Conservation (phyloP, 2,329 filamentous ascomycete genomes). For the Pseudomassariella vexata region DNA sequence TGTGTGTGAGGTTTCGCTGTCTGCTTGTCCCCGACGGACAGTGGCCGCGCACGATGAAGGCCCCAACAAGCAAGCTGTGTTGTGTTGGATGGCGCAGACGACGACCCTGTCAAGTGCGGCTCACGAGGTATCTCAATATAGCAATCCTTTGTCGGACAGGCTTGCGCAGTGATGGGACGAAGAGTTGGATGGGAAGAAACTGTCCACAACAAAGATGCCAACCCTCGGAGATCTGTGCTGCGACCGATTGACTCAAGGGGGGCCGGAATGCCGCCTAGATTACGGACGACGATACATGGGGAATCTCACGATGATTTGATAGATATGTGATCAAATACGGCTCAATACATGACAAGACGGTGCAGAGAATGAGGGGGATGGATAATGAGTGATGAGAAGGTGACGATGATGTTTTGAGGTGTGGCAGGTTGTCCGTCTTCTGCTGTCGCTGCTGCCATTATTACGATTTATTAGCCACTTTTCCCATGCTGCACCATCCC, state of each 20-base stretch:
- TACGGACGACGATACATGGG: neutral
- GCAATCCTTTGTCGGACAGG: constrained; percentile 16
- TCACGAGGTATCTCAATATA: too few relatives aligned
- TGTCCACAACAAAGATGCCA: neutral
- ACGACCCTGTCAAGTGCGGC: too few relatives aligned
- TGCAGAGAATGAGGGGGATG: neutral
- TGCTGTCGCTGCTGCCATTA: neutral
- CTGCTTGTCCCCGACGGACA: too few relatives aligned
- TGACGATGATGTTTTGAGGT: neutral
- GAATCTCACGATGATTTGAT: neutral
- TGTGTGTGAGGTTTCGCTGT: too few relatives aligned
- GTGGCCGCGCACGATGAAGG: too few relatives aligned
- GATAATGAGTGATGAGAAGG: neutral
- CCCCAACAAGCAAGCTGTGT: too few relatives aligned
- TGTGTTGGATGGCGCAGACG: too few relatives aligned
- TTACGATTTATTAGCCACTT: constrained; percentile 5
- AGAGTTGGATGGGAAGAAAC: constrained; percentile 9
- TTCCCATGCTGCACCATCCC: constrained; percentile 3
- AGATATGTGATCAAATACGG: neutral
- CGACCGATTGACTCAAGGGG: constrained; percentile 1
- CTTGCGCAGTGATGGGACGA: constrained; percentile 11
- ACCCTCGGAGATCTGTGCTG: neutral
- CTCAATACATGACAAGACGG: too few relatives aligned
- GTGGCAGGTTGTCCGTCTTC: neutral
- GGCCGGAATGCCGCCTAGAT: neutral